phyloP scores from a whole-genome alignment of 768 basidiomycete genomes.

The Rhizopogon roseolus region DNA sequence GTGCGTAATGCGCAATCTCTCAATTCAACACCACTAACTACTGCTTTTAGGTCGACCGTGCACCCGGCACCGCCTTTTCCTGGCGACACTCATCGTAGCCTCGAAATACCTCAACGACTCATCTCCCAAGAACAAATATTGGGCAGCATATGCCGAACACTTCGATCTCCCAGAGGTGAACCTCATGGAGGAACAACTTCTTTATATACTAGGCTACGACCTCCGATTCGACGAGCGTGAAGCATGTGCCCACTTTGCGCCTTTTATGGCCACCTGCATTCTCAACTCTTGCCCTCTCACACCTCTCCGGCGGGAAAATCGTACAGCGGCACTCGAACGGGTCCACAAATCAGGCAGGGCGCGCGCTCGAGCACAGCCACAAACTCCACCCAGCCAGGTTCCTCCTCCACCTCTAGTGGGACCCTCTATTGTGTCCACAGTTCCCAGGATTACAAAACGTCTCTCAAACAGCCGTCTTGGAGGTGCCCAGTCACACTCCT shows the following conservation, averaged over 20 bases:
- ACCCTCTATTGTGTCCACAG: constrained; percentile 45
- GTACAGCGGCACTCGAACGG: constrained; percentile 48
- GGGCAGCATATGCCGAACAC: constrained; percentile 72
- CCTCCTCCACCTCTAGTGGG: constrained; percentile 20
- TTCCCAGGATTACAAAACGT: constrained; percentile 56
- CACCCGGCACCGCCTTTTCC: constrained; percentile 92
- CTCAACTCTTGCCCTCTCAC: constrained; percentile 9
- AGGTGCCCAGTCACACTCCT: constrained; percentile 18
- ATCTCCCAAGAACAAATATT: constrained; percentile 94
- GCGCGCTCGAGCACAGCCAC: constrained; percentile 43
- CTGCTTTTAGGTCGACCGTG: constrained; percentile 63
- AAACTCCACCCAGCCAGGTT: constrained; percentile 37
- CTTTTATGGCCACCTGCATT: constrained; percentile 45
- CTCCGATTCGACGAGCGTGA: constrained; percentile 86
- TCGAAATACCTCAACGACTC: constrained; percentile 97
- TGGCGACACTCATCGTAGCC: constrained; percentile 92
- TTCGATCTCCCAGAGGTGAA: constrained; percentile 83
- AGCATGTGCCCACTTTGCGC: constrained; percentile 63
- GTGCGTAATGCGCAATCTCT: constrained; percentile 35
- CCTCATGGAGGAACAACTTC: constrained; percentile 95
- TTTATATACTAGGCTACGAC: constrained; percentile 89
- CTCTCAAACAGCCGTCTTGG: constrained; percentile 39
- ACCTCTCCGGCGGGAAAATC: constrained; percentile 36
- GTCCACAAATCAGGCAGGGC: constrained; percentile 51
- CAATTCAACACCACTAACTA: constrained; percentile 5